A percentile compares a stretch with the other conserved stretches of the same genome.
Evolutionary conservation across 768 basidiomycete genomes (phyloP).

Genomic region (Termitomyces sp.): DNA sequence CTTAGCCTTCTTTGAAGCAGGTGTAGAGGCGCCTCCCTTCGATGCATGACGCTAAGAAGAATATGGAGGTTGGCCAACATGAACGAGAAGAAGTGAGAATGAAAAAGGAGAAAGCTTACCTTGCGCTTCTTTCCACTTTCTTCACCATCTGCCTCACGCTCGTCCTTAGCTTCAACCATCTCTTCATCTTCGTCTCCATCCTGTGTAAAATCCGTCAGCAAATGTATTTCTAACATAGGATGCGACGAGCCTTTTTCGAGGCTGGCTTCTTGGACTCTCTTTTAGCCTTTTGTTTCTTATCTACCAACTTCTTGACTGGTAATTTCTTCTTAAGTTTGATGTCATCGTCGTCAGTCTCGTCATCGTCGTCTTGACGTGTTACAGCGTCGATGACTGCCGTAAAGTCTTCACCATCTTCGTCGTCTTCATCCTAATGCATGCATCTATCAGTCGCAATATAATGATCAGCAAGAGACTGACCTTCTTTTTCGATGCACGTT

Average conservation of each 20-base stretch:
- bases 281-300: constrained; percentile 28
- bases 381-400: constrained; percentile 34
- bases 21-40: constrained; percentile 35
- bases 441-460: neutral
- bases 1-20: constrained; percentile 41
- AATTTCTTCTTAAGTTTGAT: constrained; percentile 41
- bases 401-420: constrained; percentile 40
- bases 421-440: constrained; percentile 21
- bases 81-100: neutral
- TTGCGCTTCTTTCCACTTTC: constrained; percentile 63
- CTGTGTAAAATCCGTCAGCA: constrained; percentile 14
- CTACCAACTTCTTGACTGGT: constrained; percentile 27
- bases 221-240: neutral
- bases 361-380: constrained; percentile 29
- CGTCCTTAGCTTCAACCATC: constrained; percentile 32
- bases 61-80: neutral
- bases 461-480: constrained; percentile 12
- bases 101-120: constrained; percentile 26
- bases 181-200: constrained; percentile 35
- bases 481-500: constrained; percentile 36
- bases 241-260: constrained; percentile 14
- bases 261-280: constrained; percentile 22
- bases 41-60: constrained; percentile 32
- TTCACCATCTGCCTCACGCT: constrained; percentile 41
- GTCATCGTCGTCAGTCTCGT: constrained; percentile 27